Conservation (phyloP, 345 rosid species). For the Moricandia moricandioides region DNA sequence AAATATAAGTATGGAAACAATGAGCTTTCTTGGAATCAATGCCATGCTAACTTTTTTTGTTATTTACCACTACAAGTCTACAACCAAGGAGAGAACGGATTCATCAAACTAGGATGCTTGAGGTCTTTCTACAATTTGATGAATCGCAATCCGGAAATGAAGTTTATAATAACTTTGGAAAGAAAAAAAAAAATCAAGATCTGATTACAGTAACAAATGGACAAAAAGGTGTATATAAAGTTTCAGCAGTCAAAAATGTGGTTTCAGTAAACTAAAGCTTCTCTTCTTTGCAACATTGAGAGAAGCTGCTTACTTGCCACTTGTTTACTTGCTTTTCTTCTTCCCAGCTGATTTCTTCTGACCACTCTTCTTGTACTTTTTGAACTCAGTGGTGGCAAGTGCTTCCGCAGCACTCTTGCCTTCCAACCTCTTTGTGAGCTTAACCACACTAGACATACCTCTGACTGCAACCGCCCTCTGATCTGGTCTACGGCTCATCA, state of each 20-base stretch:
- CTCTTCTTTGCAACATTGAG: background rate
- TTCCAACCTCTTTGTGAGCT: conserved; percentile 70
- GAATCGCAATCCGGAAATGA: too few species aligned
- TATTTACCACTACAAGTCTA: too few species aligned
- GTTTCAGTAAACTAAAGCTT: background rate
- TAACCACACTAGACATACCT: conserved; percentile 86
- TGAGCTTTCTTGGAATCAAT: too few species aligned
- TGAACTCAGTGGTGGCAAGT: conserved; percentile 30
- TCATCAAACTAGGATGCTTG: background rate
- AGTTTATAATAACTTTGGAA: background rate
- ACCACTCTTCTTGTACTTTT: conserved; percentile 28
- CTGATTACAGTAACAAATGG: too few species aligned
- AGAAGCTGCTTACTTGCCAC: background rate
- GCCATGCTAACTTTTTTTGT: too few species aligned
- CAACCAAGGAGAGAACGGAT: background rate
- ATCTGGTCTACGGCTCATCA: conserved; percentile 91
- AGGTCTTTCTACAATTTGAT: too few species aligned
- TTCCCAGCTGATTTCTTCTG: conserved; percentile 38
- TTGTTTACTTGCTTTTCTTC: conserved; percentile 35
- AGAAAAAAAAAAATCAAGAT: background rate
- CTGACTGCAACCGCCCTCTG: conserved; percentile 81
- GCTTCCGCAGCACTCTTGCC: conserved; percentile 57
- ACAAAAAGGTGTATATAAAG: background rate
- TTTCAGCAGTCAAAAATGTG: conserved; percentile 25
- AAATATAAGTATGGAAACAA: too few species aligned